Evolutionary conservation across 805 yeast species (phyloP).

Genomic region (Diddensiella transvaalensis): DNA sequence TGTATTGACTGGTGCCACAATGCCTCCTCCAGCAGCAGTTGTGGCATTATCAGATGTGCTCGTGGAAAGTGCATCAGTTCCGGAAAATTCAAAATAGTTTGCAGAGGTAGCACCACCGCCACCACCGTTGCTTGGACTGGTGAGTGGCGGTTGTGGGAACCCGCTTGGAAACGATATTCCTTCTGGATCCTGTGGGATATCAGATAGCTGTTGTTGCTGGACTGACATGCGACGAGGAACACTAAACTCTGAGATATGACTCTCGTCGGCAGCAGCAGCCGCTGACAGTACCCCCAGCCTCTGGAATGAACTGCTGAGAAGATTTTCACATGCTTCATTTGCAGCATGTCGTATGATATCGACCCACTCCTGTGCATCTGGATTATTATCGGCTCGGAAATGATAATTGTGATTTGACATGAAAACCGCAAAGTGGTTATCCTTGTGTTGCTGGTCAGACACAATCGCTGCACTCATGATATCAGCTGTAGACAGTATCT

Average conservation of each 20-base stretch:
- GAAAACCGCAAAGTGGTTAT: slow-evolving; percentile 31
- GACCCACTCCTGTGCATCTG: slow-evolving; percentile 33
- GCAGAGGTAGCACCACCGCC: not conserved
- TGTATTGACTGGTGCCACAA: not conserved
- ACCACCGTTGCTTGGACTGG: not conserved
- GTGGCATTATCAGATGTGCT: slow-evolving; percentile 8
- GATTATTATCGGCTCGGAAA: slow-evolving; percentile 26
- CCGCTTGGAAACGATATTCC: slow-evolving; percentile 1
- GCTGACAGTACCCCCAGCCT: slow-evolving; percentile 8
- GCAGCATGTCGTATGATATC: slow-evolving; percentile 26
- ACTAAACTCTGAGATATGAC: too few species aligned
- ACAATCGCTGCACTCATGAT: slow-evolving; percentile 33
- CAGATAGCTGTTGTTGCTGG: not conserved
- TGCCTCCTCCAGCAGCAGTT: not conserved
- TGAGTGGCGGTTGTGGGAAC: not conserved
- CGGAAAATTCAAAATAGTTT: slow-evolving; percentile 16
- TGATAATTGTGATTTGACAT: slow-evolving; percentile 31
- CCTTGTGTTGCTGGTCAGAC: slow-evolving; percentile 21
- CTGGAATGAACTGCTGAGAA: slow-evolving; percentile 18
- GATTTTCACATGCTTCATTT: slow-evolving; percentile 20
- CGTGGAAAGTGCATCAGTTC: slow-evolving; percentile 19
- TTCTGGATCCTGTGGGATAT: not conserved
- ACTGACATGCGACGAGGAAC: not conserved
- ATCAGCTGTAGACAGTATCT: slow-evolving; percentile 30
- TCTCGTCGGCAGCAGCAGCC: not conserved